A percentile compares a stretch with the other conserved stretches of the same genome.
Conservation (phyloP, 768 basidiomycete genomes). For the Suillus subaureus region DNA sequence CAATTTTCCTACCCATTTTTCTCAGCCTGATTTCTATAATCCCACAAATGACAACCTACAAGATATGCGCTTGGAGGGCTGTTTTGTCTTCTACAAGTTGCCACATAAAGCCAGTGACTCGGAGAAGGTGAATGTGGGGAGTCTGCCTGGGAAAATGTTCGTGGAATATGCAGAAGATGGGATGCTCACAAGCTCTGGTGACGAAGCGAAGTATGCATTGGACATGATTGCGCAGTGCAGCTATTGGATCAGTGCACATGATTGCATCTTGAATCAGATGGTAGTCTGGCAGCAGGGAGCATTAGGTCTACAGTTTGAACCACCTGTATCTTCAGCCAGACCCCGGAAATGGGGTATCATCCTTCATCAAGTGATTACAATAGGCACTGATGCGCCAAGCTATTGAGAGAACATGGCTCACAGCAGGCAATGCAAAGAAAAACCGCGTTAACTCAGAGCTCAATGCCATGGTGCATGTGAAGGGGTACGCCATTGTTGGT, state of each 20-base stretch:
- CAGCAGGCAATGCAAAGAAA: conserved; percentile 96
- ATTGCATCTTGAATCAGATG: conserved; percentile 90
- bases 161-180: conserved; percentile 88
- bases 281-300: conserved; percentile 77
- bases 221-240: conserved; percentile 93
- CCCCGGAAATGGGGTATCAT: conserved; percentile 83
- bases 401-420: conserved; percentile 98
- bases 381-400: conserved; percentile 97
- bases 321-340: conserved; percentile 18
- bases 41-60: conserved; percentile 60
- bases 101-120: conserved; percentile 86
- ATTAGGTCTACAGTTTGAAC: conserved; percentile 53
- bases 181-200: conserved; percentile 78
- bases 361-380: conserved; percentile 93
- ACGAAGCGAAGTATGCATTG: conserved; percentile 81
- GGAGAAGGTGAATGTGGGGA: conserved; percentile 93
- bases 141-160: conserved; percentile 86
- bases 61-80: conserved; percentile 48
- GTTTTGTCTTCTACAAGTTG: conserved; percentile 82
- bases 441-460: conserved; percentile 98
- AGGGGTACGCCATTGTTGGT: conserved; percentile 92
- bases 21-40: conserved; percentile 60
- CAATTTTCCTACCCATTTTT: conserved; percentile 47
- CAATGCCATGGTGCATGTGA: conserved; percentile 95
- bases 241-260: conserved; percentile 96